Conservation (phyloP, 2,329 filamentous ascomycete species). For the Claviceps quebecensis region DNA sequence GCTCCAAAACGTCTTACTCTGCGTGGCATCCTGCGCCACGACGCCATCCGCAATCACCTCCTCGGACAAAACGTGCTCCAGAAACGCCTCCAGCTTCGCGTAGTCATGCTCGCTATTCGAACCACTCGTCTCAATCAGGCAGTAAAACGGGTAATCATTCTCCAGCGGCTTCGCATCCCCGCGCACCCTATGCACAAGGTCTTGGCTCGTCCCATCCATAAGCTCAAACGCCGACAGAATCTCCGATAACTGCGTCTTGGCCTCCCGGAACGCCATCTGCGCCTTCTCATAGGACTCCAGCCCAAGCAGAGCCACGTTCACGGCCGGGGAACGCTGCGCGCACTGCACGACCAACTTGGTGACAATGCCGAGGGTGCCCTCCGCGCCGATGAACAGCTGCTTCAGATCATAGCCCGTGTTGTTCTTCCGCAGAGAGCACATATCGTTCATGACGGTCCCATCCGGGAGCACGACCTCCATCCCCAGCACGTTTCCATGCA, state of each 20-base stretch:
- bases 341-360: constrained; percentile 83
- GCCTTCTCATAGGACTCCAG: constrained; percentile 83
- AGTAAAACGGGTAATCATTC: constrained; percentile 82
- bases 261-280: constrained; percentile 72
- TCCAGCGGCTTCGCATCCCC: constrained; percentile 75
- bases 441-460: constrained; percentile 80
- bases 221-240: constrained; percentile 96
- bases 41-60: constrained; percentile 83
- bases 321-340: constrained; percentile 70
- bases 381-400: constrained; percentile 89
- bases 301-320: constrained; percentile 92
- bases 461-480: constrained; percentile 89
- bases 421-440: constrained; percentile 85
- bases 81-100: constrained; percentile 78
- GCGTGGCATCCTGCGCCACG: constrained; percentile 84
- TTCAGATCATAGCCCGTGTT: constrained; percentile 98
- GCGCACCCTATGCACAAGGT: constrained; percentile 60
- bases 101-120: constrained; percentile 88
- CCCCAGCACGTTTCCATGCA: constrained; percentile 86
- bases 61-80: constrained; percentile 81
- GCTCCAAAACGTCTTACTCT: constrained; percentile 70
- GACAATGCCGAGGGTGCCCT: constrained; percentile 90
- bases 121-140: constrained; percentile 88
- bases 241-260: constrained; percentile 80
- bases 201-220: constrained; percentile 79